Base-by-base conservation (phyloP, 2,329 filamentous ascomycete genomes). In the Elsinoe necatrix region DNA sequence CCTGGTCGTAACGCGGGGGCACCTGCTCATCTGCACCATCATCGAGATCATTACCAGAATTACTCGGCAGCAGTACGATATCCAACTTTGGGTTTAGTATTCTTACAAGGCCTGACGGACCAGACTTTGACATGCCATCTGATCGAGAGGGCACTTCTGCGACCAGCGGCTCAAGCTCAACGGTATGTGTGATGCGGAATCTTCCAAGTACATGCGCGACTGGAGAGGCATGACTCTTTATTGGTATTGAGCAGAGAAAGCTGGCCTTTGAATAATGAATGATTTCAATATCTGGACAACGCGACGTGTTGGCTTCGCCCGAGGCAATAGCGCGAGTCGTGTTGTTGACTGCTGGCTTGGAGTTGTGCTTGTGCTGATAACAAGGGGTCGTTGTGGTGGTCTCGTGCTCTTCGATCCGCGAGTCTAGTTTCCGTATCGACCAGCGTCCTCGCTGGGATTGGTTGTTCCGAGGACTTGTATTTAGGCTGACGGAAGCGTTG, bases 361-460 rank as follows among this genome's bases (percentile, higher is more conserved):
- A 4, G 41, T 25, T 8, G 14, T 9, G 12, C 23, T 45, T 45
- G 41, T 45, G 41, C 14, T 45, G 41, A 8, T 12, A 18, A 9
- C 41, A 45, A 12, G 41, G 4, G 2, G 18, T 23, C 2, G 41
- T 3, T 9, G 41, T 27, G 41, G 21, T 23, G 20, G 41, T 45
- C 21, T 45, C 41, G n/a, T 45, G 41, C 21, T 54, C 50, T 25
- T 54, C 50, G 34, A 54, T 41, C n/a, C 50, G 41, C 41, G 20
- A 45, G 41, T 45, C 41, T 25, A 45, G 41, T 1, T 25, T 21
- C 6, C 41, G 18, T 21, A 45, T 45, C 14, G 41, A 45, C 41
- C 41, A 45, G 16, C 41, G 4, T 45, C 41, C 20, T 16, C 20
- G 16, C 16, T 16, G 39, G 16, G 16, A 16, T 8, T 16, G 39